These are phyloP conservation scores for Rhododendron vialii DNA, from an alignment of 148 eudicot genomes.

Conservation along the genomic window DNA sequence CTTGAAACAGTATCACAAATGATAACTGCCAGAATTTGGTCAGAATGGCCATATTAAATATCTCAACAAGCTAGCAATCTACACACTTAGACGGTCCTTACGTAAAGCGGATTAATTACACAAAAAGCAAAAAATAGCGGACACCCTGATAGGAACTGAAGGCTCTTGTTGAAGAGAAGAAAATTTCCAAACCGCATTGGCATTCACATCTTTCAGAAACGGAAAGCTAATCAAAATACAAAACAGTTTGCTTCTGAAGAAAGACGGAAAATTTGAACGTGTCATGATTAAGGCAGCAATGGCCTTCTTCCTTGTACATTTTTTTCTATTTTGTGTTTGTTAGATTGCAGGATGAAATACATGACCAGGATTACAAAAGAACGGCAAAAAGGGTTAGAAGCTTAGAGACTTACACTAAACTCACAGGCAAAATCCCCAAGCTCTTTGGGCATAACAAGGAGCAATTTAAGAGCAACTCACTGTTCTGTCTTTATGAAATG, in stretches of 20 bases:
- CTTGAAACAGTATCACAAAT: neutral
- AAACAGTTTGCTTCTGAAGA: neutral
- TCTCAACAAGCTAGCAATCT: neutral
- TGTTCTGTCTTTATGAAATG: constrained; percentile 60
- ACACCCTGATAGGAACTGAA: neutral
- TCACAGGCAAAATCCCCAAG: constrained; percentile 14
- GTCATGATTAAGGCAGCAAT: neutral
- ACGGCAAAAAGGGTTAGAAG: neutral
- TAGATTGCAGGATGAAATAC: constrained; percentile 1
- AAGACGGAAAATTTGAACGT: neutral
- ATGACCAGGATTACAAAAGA: neutral
- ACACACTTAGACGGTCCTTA: neutral
- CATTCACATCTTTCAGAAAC: neutral
- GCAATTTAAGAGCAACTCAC: constrained; percentile 23
- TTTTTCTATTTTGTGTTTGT: neutral
- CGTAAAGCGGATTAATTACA: neutral
- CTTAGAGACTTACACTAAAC: neutral
- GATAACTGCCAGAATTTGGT: neutral
- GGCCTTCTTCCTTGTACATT: neutral
- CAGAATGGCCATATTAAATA: neutral
- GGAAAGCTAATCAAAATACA: neutral
- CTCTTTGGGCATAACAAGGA: constrained; percentile 2
- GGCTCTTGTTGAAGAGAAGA: neutral
- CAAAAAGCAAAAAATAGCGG: neutral
- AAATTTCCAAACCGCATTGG: neutral